Evolutionary conservation across 768 basidiomycete species (phyloP).

Genomic region (Amanita rubescens): DNA sequence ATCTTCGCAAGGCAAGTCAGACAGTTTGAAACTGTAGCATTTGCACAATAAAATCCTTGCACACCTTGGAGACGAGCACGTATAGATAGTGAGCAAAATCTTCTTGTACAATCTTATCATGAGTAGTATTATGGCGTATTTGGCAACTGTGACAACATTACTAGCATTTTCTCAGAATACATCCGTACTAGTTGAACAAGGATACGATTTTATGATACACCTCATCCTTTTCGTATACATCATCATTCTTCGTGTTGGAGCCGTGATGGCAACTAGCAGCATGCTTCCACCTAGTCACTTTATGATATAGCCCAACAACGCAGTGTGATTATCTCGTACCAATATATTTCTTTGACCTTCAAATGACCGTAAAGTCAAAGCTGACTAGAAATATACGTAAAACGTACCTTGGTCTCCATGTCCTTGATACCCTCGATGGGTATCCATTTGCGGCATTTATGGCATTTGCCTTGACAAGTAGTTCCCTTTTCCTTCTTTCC

Average conservation of each 20-base stretch:
- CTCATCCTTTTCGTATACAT: constrained; percentile 50
- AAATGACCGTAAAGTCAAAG: neutral
- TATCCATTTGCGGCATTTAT: constrained; percentile 71
- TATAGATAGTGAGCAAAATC: neutral
- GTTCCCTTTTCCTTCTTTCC: constrained; percentile 52
- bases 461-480: constrained; percentile 69
- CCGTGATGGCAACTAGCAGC: constrained; percentile 70
- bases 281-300: constrained; percentile 57
- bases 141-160: neutral
- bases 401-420: constrained; percentile 58
- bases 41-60: neutral
- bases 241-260: constrained; percentile 45
- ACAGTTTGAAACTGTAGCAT: neutral
- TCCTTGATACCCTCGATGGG: constrained; percentile 67
- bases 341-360: constrained; percentile 12
- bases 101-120: neutral
- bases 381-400: neutral
- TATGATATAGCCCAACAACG: too few species aligned
- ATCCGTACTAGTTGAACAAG: neutral
- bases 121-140: neutral
- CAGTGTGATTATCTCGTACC: constrained; percentile 1
- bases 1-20: neutral
- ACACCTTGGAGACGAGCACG: neutral
- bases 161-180: too few species aligned
- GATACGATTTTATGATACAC: constrained; percentile 21